Evolutionary conservation across 768 basidiomycete genomes (phyloP).

Genomic region (Pleurotus platypus): DNA sequence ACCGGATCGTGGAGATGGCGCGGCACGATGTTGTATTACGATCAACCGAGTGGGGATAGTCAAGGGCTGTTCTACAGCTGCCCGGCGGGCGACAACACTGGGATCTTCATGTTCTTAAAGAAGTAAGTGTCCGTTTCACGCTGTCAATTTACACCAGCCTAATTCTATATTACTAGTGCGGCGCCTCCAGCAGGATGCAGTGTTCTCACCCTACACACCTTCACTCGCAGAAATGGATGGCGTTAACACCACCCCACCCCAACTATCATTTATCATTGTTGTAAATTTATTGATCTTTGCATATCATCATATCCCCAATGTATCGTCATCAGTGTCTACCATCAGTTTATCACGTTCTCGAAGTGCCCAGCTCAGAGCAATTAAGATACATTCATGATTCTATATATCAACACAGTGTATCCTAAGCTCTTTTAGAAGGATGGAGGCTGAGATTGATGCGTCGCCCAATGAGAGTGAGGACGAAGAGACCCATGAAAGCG

Average conservation of each 20-base stretch:
- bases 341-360: too few species aligned
- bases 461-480: constrained; percentile 37
- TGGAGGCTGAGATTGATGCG: constrained; percentile 47
- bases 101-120: constrained; percentile 46
- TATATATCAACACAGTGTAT: not conserved
- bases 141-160: not conserved
- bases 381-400: not conserved
- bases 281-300: too few species aligned
- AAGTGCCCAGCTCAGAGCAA: not conserved
- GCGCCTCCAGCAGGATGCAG: constrained; percentile 32
- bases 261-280: too few species aligned
- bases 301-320: too few species aligned
- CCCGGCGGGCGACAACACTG: constrained; percentile 30
- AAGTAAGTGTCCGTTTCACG: constrained; percentile 31
- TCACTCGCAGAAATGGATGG: constrained; percentile 13
- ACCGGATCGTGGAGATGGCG: constrained; percentile 52
- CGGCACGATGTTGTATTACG: constrained; percentile 53
- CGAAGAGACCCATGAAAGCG: constrained; percentile 68
- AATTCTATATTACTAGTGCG: constrained; percentile 19
- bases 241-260: not conserved
- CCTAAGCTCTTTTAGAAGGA: constrained; percentile 24
- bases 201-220: constrained; percentile 34
- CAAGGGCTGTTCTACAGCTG: constrained; percentile 44
- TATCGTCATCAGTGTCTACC: too few species aligned
- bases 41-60: constrained; percentile 36